Conservation (phyloP, 345 rosid genomes). For the Diplotaxis tenuifolia region DNA sequence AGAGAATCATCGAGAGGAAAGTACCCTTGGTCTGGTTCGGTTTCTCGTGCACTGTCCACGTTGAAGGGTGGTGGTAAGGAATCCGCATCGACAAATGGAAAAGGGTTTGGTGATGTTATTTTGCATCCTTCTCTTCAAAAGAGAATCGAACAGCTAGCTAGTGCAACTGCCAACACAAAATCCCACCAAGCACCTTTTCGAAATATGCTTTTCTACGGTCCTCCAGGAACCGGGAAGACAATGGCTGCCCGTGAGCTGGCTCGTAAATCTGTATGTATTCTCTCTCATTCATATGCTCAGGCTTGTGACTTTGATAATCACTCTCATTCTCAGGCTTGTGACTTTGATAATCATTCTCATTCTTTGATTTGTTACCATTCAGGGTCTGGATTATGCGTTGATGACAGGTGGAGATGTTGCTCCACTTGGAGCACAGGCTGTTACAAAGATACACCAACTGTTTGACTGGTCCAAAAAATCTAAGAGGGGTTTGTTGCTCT, state of each 20-base stretch:
- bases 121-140: conserved; percentile 83
- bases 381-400: conserved; percentile 98
- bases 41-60: conserved; percentile 47
- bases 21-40: conserved; percentile 91
- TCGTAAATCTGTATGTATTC: conserved; percentile 71
- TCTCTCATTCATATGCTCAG: not conserved
- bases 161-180: conserved; percentile 95
- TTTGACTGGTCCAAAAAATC: conserved; percentile 98
- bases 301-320: not conserved
- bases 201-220: conserved; percentile 95
- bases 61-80: conserved; percentile 46
- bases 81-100: conserved; percentile 50
- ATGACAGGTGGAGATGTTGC: conserved; percentile 99
- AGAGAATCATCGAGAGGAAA: conserved; percentile 98
- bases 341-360: not conserved
- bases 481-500: conserved; percentile 74
- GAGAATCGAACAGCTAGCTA: conserved; percentile 81
- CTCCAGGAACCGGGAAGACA: conserved; percentile 99
- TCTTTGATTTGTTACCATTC: conserved; percentile 28
- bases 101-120: conserved; percentile 92
- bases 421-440: conserved; percentile 97
- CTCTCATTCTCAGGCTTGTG: not conserved
- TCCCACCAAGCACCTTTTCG: conserved; percentile 92
- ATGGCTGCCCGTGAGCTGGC: conserved; percentile 98
- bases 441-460: conserved; percentile 93